A percentile compares a stretch with the other conserved stretches of the same genome.
phyloP scores from a whole-genome alignment of 177 flowering plant species.

The Vitis hybrid region DNA sequence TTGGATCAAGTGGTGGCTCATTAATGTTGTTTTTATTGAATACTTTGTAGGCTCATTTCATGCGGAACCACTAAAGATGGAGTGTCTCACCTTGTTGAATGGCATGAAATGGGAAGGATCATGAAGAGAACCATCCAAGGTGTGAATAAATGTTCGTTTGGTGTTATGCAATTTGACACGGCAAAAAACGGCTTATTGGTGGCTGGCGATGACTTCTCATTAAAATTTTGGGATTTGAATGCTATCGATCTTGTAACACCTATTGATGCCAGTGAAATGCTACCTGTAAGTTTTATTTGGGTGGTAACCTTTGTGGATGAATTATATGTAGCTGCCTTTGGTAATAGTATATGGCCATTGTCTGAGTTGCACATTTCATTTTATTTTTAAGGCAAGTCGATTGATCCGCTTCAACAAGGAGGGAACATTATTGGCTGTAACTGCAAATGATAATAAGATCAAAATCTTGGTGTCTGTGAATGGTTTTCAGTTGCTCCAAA shows the following conservation, averaged over 20 bases:
- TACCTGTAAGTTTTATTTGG: conserved; percentile 19
- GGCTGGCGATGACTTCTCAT: conserved; percentile 37
- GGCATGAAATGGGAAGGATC: conserved; percentile 27
- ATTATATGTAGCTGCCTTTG: neutral
- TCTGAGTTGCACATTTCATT: neutral
- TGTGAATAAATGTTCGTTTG: conserved; percentile 13
- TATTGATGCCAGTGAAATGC: conserved; percentile 31
- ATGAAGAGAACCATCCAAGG: conserved; percentile 27
- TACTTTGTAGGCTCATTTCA: conserved; percentile 21
- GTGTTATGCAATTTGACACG: conserved; percentile 34
- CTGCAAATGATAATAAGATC: conserved; percentile 33
- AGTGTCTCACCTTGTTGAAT: conserved; percentile 25
- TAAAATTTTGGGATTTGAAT: conserved; percentile 52
- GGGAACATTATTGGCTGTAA: conserved; percentile 38
- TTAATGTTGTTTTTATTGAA: neutral
- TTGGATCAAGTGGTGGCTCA: neutral
- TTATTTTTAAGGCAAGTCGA: conserved; percentile 29
- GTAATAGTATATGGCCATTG: neutral
- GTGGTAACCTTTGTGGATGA: neutral
- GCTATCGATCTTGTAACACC: conserved; percentile 21
- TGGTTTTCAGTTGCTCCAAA: conserved; percentile 19
- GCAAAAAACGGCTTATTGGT: conserved; percentile 35
- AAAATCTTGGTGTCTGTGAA: conserved; percentile 32
- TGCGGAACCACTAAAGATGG: conserved; percentile 33
- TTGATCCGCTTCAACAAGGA: conserved; percentile 39